These are phyloP conservation scores for Colletotrichum eleusines DNA, from an alignment of 2,329 filamentous ascomycete species.

Conservation along the genomic window DNA sequence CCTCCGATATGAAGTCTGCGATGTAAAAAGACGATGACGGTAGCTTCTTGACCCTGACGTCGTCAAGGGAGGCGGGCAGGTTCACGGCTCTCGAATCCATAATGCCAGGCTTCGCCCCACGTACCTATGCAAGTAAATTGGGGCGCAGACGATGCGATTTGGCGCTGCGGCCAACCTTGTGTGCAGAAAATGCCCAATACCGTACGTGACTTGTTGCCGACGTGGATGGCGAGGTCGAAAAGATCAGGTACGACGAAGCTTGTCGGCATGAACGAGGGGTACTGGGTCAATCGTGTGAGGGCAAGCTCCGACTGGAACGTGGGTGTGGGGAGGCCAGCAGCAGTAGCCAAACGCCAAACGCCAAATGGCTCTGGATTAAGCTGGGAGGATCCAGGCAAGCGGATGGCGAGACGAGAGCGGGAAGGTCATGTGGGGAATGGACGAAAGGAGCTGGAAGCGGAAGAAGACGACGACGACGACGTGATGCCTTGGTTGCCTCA, in stretches of 20 bases:
- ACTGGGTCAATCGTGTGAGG: conserved; percentile 16
- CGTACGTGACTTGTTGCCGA: neutral
- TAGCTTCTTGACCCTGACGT: conserved; percentile 64
- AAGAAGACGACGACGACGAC: neutral
- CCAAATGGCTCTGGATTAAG: conserved; percentile 30
- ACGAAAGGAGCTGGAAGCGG: conserved; percentile 11
- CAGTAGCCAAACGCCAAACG: conserved; percentile 23
- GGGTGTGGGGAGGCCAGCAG: conserved; percentile 14
- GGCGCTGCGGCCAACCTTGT: conserved; percentile 20
- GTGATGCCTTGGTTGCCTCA: neutral
- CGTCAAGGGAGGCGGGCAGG: conserved; percentile 63
- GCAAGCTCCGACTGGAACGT: conserved; percentile 19
- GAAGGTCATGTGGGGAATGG: conserved; percentile 24
- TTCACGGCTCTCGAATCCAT: conserved; percentile 28
- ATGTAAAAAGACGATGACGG: conserved; percentile 84
- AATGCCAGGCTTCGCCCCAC: neutral
- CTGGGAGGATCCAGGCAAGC: conserved; percentile 28
- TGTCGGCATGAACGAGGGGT: conserved; percentile 19
- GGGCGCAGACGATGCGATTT: conserved; percentile 3
- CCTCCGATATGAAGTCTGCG: conserved; percentile 81
- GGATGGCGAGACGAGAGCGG: conserved; percentile 14
- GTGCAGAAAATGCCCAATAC: conserved; percentile 12
- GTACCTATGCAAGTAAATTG: neutral
- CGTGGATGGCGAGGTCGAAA: conserved; percentile 6
- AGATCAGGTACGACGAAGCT: conserved; percentile 19